Evolutionary conservation across 495 filamentous ascomycete genomes (phyloP).

Genomic region (Talaromyces adpressus): DNA sequence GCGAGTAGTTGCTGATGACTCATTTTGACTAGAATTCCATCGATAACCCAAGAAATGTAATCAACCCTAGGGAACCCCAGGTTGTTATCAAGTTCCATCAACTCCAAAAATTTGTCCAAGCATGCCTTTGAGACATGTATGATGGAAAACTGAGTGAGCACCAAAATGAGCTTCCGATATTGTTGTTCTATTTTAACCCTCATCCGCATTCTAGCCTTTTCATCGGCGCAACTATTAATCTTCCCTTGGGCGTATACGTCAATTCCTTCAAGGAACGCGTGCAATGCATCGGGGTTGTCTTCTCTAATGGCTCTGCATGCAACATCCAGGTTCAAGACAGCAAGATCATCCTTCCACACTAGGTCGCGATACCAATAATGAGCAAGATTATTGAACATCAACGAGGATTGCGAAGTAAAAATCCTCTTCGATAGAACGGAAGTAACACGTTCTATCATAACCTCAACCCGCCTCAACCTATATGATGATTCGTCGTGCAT

Average conservation of each 20-base stretch:
- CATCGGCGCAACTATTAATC: background rate
- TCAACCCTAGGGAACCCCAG: background rate
- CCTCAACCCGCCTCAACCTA: background rate
- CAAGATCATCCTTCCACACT: background rate
- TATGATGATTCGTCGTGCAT: background rate
- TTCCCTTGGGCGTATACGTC: background rate
- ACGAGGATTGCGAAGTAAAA: background rate
- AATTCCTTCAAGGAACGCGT: background rate
- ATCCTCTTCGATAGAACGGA: background rate
- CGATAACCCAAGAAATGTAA: background rate
- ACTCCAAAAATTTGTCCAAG: background rate
- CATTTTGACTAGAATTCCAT: background rate
- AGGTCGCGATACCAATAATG: background rate
- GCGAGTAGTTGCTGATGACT: background rate
- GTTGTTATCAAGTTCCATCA: background rate
- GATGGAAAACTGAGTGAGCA: background rate
- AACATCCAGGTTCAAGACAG: background rate
- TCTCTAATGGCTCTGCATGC: background rate
- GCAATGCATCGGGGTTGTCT: background rate
- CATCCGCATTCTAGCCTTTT: background rate
- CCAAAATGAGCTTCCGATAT: background rate
- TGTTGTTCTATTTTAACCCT: background rate
- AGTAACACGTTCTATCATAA: background rate
- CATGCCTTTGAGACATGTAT: background rate
- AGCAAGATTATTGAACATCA: background rate